Conservation (phyloP, 2,329 filamentous ascomycete genomes). For the Monosporascus sp. region DNA sequence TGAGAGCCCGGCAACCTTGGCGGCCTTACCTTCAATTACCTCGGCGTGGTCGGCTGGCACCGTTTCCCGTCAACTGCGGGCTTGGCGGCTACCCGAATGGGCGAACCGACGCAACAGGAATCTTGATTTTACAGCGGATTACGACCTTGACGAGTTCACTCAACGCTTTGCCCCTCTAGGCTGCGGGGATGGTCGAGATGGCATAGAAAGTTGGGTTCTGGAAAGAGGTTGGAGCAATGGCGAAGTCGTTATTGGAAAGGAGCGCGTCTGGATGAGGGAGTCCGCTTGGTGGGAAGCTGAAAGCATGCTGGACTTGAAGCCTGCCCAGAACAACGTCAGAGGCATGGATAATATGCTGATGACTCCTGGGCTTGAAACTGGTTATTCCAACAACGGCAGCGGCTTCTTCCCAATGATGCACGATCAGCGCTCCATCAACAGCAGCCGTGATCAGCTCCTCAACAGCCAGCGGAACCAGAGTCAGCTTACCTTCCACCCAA, state of each 20-base stretch:
- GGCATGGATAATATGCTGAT: slow-evolving; percentile 28
- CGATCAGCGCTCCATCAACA: slow-evolving; percentile 52
- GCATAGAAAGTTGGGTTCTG: slow-evolving; percentile 88
- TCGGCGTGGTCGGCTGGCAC: slow-evolving; percentile 89
- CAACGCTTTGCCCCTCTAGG: slow-evolving; percentile 77
- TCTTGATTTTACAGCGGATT: slow-evolving; percentile 94
- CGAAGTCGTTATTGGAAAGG: slow-evolving; percentile 83
- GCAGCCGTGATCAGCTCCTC: slow-evolving; percentile 68
- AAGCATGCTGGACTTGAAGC: slow-evolving; percentile 87
- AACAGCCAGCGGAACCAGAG: slow-evolving; percentile 51
- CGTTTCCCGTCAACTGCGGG: slow-evolving; percentile 85
- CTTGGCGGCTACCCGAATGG: slow-evolving; percentile 95
- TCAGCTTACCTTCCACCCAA: slow-evolving; percentile 39
- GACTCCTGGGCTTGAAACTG: slow-evolving; percentile 58
- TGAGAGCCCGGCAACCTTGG: slow-evolving; percentile 69
- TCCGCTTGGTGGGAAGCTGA: slow-evolving; percentile 97
- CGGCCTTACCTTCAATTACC: slow-evolving; percentile 65
- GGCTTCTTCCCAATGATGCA: slow-evolving; percentile 67
- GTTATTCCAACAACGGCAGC: slow-evolving; percentile 61
- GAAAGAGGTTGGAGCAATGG: slow-evolving; percentile 98
- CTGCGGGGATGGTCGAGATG: slow-evolving; percentile 84
- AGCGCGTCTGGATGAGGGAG: slow-evolving; percentile 95
- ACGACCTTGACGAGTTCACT: slow-evolving; percentile 88
- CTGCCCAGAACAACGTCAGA: slow-evolving; percentile 40
- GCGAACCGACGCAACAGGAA: slow-evolving; percentile 86